These are phyloP conservation scores for Orbilia ellipsospora DNA, from an alignment of 2,329 filamentous ascomycete genomes.

Conservation along the genomic window DNA sequence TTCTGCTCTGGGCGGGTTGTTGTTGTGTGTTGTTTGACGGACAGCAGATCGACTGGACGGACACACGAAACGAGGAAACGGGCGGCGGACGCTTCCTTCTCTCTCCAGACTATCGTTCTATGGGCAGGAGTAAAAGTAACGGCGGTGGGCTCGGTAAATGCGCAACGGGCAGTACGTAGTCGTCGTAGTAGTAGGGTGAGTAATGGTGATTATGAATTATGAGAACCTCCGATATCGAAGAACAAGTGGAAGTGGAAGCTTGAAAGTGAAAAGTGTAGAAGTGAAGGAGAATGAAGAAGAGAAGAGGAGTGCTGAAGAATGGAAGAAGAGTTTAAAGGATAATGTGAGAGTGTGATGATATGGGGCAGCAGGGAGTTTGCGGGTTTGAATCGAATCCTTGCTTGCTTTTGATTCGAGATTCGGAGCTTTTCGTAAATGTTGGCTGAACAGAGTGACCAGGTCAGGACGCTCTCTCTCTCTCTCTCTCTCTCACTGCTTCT, in stretches of 20 bases:
- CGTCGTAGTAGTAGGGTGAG: no score
- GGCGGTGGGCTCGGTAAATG: neutral
- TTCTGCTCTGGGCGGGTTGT: no score
- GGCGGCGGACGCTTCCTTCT: no score
- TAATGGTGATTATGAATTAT: neutral
- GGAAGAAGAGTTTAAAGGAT: constrained; percentile 6
- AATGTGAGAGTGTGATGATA: constrained; percentile 6
- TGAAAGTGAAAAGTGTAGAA: neutral
- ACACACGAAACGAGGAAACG: constrained; percentile 6
- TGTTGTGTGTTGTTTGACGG: no score
- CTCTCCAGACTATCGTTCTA: no score
- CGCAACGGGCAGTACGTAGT: neutral
- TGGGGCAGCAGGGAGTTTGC: constrained; percentile 17
- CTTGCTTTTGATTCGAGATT: constrained; percentile 23
- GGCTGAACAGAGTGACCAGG: constrained; percentile 28
- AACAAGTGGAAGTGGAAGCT: no score
- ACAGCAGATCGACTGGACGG: no score
- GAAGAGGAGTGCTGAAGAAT: constrained; percentile 6
- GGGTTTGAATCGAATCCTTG: constrained; percentile 33
- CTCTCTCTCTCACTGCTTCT: no score
- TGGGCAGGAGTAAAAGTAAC: no score
- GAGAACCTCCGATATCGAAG: neutral
- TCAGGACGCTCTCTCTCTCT: constrained; percentile 6
- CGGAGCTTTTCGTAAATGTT: constrained; percentile 34
- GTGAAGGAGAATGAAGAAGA: constrained; percentile 18